Evolutionary conservation across 257 asterid species (phyloP).

Genomic region (Jacaranda copaia): DNA sequence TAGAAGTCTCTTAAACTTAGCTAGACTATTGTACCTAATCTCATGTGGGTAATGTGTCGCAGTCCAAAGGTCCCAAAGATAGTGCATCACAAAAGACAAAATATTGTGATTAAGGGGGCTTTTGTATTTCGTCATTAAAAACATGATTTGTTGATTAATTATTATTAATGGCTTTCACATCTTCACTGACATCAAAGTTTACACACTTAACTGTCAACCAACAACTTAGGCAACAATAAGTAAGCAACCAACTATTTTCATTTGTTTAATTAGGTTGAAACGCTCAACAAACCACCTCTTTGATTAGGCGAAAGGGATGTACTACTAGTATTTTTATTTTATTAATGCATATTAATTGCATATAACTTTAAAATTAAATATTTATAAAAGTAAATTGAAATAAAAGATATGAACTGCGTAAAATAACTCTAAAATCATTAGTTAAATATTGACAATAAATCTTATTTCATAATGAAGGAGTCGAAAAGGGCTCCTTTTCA

Average conservation of each 20-base stretch:
- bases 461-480: too few relatives aligned
- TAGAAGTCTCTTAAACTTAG: too few relatives aligned
- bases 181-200: background rate
- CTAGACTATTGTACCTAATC: too few relatives aligned
- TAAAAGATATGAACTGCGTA: too few relatives aligned
- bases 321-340: background rate
- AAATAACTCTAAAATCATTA: too few relatives aligned
- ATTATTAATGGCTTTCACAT: background rate
- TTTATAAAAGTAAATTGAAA: too few relatives aligned
- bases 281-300: constrained; percentile 45
- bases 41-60: too few relatives aligned
- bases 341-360: background rate
- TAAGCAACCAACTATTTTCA: background rate
- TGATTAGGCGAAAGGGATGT: background rate
- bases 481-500: too few relatives aligned
- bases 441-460: too few relatives aligned
- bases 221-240: background rate
- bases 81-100: background rate
- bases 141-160: background rate
- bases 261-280: constrained; percentile 40
- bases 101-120: too few relatives aligned
- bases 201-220: constrained; percentile 22
- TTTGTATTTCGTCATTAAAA: too few relatives aligned
- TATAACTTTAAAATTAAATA: too few relatives aligned
- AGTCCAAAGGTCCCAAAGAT: background rate